Base-by-base conservation (phyloP, 139 green algal genomes). In the Closterium sp. region DNA sequence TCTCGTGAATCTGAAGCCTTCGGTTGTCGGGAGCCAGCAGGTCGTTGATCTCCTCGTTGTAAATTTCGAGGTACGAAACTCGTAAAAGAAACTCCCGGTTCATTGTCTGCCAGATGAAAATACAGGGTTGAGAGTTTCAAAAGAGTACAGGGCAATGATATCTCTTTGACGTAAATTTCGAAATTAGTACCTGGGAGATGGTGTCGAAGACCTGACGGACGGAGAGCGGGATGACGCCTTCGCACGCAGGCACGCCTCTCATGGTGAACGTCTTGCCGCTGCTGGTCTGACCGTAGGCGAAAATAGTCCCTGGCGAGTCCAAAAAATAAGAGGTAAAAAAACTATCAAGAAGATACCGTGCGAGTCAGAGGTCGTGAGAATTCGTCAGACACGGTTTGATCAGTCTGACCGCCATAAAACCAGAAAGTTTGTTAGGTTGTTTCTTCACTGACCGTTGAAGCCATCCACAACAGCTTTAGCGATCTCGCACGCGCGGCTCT, bases 181-280 rank as follows among this genome's bases (percentile, higher is more conserved):
- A 45, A 45, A 6, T 45, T 45, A 9, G 38, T 45, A 95, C 93
- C 87, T 87, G 32, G 4, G 88, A 17, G 92, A 93, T 94, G 27
- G 24, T 89, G 24, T 94, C 31, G 91, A 99, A 99, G n/a, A 98
- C 94, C 24, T 98, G 96, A 4, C 87, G 50, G 13, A 99, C 96
- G 30, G 97, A 97, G 28, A 98, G 91, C 0, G 97, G 95, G 22
- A 99, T 97, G 89, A 99, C 96, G 50, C 98, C 98, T 0, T 95
- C 95, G 86, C 97, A 95, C 0, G 92, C 45, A 2, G 88, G 89
- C 1, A 91, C 95, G 13, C 98, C 98, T 9, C 96, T 27, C 92
- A 94, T 94, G 32, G 88, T 94, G 89, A 88, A 62, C 9, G 92
- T 94, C 85, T 94, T 94, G 22, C 92, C 92, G 42, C 92, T 94